phyloP scores from a whole-genome alignment of 2,329 filamentous ascomycete species.

The Diaporthe ilicicola region DNA sequence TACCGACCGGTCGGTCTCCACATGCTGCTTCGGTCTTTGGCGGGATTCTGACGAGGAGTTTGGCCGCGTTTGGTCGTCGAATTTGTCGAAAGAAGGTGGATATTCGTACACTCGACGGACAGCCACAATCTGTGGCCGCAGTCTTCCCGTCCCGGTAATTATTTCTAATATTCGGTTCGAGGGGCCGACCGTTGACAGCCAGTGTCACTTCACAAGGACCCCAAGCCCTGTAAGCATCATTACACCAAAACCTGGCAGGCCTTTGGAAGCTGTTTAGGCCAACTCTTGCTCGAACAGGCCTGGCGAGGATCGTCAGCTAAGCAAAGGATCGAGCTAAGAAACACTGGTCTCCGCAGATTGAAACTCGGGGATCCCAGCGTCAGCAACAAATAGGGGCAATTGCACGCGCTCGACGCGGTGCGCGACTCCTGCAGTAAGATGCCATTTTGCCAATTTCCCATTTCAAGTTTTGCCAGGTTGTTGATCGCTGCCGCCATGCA shows the following conservation, averaged over 20 bases:
- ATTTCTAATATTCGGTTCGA: not conserved
- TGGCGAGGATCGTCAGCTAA: not conserved
- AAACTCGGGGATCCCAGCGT: conserved; percentile 8
- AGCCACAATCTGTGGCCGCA: not conserved
- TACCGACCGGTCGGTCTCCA: conserved; percentile 27
- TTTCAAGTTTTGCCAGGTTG: conserved; percentile 32
- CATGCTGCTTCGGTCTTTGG: conserved; percentile 21
- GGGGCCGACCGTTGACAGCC: conserved; percentile 14
- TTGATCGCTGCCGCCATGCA: conserved; percentile 25
- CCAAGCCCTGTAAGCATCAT: not conserved
- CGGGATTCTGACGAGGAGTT: not conserved
- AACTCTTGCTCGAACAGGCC: not conserved
- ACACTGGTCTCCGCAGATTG: conserved; percentile 3
- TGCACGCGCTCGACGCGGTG: conserved; percentile 2
- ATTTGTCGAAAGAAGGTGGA: not conserved
- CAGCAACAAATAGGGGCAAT: conserved; percentile 19
- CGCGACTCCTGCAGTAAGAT: conserved; percentile 28
- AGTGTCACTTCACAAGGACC: not conserved
- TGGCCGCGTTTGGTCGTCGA: conserved; percentile 1
- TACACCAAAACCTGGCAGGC: not conserved
- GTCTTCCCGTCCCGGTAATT: not conserved
- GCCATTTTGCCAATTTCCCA: conserved; percentile 34
- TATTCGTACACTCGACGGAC: not conserved
- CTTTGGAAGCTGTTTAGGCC: not conserved
- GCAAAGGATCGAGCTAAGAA: conserved; percentile 10